Evolutionary conservation across 1,284 basidiomycete genomes (phyloP).

Genomic region (Leccinum subfulvum): DNA sequence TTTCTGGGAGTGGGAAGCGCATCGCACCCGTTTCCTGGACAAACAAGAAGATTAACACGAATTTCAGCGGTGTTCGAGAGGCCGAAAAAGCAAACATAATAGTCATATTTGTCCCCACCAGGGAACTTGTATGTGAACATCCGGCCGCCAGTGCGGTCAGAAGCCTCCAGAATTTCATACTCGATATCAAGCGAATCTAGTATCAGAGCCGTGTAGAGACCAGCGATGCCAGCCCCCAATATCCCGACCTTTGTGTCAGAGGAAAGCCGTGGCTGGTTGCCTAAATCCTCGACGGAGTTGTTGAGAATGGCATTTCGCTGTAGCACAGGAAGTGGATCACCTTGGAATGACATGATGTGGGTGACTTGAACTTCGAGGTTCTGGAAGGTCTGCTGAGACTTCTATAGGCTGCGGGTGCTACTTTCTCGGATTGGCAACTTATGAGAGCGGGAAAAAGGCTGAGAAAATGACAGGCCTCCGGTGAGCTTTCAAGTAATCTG

Average conservation of each 20-base stretch:
- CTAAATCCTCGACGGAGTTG: not conserved
- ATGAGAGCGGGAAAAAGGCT: not conserved
- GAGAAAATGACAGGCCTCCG: not conserved
- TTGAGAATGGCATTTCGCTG: not conserved
- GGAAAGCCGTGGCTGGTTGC: not conserved
- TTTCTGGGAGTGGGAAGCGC: not conserved
- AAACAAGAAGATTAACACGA: not conserved
- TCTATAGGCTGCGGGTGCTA: not conserved
- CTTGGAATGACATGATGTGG: not conserved
- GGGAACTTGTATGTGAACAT: not conserved
- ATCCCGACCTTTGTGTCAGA: conserved; percentile 15
- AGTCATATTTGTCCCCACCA: not conserved
- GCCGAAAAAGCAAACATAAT: not conserved
- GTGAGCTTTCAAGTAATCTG: not conserved
- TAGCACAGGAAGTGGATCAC: not conserved
- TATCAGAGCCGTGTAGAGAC: not conserved
- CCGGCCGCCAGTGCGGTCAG: not conserved
- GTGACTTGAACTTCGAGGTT: not conserved
- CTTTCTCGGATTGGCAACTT: not conserved
- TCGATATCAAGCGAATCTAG: not conserved
- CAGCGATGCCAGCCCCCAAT: conserved; percentile 27
- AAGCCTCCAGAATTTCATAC: not conserved
- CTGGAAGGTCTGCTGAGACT: not conserved
- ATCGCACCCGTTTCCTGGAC: not conserved
- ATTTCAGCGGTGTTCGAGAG: not conserved